Evolutionary conservation across 2,329 filamentous ascomycete genomes (phyloP), one percentile per base, ranked within the genome.

Genomic region (Botrytis cinerea): DNA sequence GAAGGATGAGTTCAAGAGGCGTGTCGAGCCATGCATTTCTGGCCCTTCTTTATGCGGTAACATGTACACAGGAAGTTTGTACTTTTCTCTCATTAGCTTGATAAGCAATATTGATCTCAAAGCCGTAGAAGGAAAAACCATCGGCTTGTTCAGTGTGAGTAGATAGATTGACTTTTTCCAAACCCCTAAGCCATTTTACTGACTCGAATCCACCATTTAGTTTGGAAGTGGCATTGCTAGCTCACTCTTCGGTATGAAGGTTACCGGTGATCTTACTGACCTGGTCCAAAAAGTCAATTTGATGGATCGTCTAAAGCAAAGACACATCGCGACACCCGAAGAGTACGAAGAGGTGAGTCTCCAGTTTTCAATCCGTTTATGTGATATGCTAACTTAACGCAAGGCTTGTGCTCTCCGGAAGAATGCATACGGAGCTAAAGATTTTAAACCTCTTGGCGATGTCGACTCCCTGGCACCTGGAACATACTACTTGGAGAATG

Each of bases 71-170:
- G 40, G 48, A 9, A 70, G 54, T 38, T 12, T 70, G 10, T 70
- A 70, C 25, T 61, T 38, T 12, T 59, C 48, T n/a, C 54, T 70
- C 35, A 70, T 60, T 28, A 60, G 68, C 54, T 38, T 70, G 25
- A 70, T 59, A 20, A 70, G 40, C 54, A 70, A 45, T n/a, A 57
- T 60, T 9, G 48, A 60, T 43, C 68, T 57, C 22, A 45, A n/a
- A 40, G n/a, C 68, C 2, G 35, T 25, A 16, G 45, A 66, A 48
- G 54, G 40, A 10, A 61, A 70, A 35, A n/a, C 28, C 2, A 60
- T 70, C 18, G 68, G 68, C 8, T 46, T 70, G 54, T 70, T 70
- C 40, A 61, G 68, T 40, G 62, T 66, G 20, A 66, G 62, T 35
- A 9, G 12, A 14, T 35, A 0, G 0, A 18, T 35, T 22, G 2